phyloP scores from a whole-genome alignment of 257 asterid genomes.

The Hygrophila difformis region DNA sequence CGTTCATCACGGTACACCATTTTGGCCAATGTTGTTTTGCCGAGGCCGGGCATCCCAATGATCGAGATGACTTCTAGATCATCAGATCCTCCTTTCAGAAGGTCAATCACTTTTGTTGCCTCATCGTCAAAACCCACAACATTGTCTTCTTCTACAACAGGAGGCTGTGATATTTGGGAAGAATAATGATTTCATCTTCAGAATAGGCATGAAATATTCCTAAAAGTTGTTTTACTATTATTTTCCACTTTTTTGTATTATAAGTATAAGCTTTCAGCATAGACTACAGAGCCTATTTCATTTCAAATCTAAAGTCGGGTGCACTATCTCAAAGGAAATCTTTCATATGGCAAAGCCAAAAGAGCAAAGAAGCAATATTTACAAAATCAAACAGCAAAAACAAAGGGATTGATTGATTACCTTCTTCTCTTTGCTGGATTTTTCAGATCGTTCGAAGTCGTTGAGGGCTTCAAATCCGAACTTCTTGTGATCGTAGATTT shows the following conservation, averaged over 20 bases:
- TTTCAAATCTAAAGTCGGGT: too few relatives aligned
- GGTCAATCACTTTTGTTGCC: constrained; percentile 27
- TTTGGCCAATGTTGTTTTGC: constrained; percentile 59
- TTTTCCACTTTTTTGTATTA: too few relatives aligned
- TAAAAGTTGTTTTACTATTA: too few relatives aligned
- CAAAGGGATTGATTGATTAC: constrained; percentile 4
- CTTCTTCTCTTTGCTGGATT: constrained; percentile 28
- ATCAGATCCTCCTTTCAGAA: constrained; percentile 24
- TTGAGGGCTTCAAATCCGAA: constrained; percentile 34
- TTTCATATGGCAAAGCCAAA: too few relatives aligned
- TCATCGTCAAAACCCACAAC: constrained; percentile 46
- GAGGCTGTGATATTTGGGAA: constrained; percentile 25
- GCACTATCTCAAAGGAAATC: too few relatives aligned
- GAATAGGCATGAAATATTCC: too few relatives aligned
- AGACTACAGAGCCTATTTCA: too few relatives aligned
- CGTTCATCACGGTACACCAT: constrained; percentile 36
- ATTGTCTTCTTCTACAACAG: constrained; percentile 43
- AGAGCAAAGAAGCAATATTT: too few relatives aligned
- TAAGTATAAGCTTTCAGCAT: too few relatives aligned
- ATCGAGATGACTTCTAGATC: constrained; percentile 37
- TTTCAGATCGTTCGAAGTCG: constrained; percentile 16
- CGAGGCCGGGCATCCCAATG: constrained; percentile 48
- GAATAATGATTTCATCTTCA: too few relatives aligned
- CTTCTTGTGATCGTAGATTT: constrained; percentile 30
- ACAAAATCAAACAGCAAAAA: too few relatives aligned